phyloP scores from a whole-genome alignment of 2,329 filamentous ascomycete species.

The Xylariaceae sp. region DNA sequence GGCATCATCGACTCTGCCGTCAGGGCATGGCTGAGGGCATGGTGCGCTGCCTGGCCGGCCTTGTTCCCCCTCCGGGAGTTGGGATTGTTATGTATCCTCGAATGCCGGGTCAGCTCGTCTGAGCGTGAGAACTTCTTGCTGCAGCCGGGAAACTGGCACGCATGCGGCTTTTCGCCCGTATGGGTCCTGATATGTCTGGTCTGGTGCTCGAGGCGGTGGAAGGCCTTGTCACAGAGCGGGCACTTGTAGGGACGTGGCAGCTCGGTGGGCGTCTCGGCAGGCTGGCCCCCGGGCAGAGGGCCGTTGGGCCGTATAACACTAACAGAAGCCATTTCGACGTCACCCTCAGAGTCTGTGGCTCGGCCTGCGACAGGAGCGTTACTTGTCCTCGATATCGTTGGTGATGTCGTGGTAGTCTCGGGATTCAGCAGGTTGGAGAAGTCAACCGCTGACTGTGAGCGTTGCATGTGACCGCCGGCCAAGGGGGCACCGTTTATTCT shows the following conservation, averaged over 20 bases:
- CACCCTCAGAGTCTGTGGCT: slow-evolving; percentile 23
- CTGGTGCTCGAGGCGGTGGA: slow-evolving; percentile 96
- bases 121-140: slow-evolving; percentile 95
- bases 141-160: slow-evolving; percentile 90
- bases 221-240: slow-evolving; percentile 95
- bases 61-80: slow-evolving; percentile 94
- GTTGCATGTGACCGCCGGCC: slow-evolving; percentile 62
- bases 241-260: slow-evolving; percentile 97
- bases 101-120: slow-evolving; percentile 93
- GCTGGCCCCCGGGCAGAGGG: slow-evolving; percentile 53
- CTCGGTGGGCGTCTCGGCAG: slow-evolving; percentile 55
- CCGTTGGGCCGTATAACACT: slow-evolving; percentile 56
- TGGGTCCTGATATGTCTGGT: slow-evolving; percentile 87
- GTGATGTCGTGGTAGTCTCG: slow-evolving; percentile 31
- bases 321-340: slow-evolving; percentile 46
- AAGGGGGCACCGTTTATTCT: slow-evolving; percentile 18
- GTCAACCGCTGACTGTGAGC: slow-evolving; percentile 64
- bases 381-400: slow-evolving; percentile 21
- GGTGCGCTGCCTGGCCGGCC: slow-evolving; percentile 43
- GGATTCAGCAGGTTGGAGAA: slow-evolving; percentile 71
- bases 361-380: slow-evolving; percentile 14
- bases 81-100: slow-evolving; percentile 97
- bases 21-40: slow-evolving; percentile 37
- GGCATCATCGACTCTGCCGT: slow-evolving; percentile 62
- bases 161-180: slow-evolving; percentile 96